Conservation (phyloP, 1,139 yeast species). For the Taiozyma sp. region DNA sequence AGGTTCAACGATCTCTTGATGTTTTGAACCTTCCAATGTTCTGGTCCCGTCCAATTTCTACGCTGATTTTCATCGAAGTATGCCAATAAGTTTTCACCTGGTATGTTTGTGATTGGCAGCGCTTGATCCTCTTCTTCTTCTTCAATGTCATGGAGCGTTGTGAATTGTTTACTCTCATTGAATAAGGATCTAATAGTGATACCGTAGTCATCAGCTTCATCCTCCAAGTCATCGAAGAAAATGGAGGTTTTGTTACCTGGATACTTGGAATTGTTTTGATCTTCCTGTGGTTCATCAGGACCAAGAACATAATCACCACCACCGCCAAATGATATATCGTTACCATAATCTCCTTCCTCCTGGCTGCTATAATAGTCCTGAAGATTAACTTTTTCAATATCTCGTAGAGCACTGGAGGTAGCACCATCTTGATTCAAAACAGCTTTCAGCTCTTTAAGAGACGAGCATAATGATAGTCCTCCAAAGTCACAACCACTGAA, state of each 20-base stretch:
- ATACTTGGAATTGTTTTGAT: constrained; percentile 13
- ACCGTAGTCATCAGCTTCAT: constrained; percentile 24
- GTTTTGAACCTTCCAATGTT: constrained; percentile 81
- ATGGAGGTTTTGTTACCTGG: constrained; percentile 23
- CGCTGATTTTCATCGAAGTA: constrained; percentile 70
- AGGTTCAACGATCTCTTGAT: constrained; percentile 31
- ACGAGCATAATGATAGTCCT: constrained; percentile 13
- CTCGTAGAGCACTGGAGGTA: constrained; percentile 15
- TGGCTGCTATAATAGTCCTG: constrained; percentile 10
- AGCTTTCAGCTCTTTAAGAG: constrained; percentile 13
- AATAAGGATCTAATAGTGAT: constrained; percentile 21
- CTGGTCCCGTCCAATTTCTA: constrained; percentile 86
- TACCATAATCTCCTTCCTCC: constrained; percentile 1
- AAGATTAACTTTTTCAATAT: constrained; percentile 13
- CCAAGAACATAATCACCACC: constrained; percentile 4
- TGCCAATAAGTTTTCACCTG: constrained; percentile 66
- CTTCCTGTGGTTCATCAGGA: constrained; percentile 1
- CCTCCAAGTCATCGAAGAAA: constrained; percentile 27
- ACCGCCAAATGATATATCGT: constrained; percentile 11
- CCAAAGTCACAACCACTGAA: constrained; percentile 3
- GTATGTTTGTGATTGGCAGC: constrained; percentile 27
- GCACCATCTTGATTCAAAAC: constrained; percentile 16
- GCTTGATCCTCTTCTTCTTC: constrained; percentile 7
- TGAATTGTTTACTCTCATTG: constrained; percentile 19
- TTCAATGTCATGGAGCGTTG: constrained; percentile 2